Percentiles rank a stretch among this genome's conserved stretches.
These are phyloP conservation scores for Hordeum vulgare DNA, from an alignment of 176 grass and related monocot genomes.

Conservation along the genomic window DNA sequence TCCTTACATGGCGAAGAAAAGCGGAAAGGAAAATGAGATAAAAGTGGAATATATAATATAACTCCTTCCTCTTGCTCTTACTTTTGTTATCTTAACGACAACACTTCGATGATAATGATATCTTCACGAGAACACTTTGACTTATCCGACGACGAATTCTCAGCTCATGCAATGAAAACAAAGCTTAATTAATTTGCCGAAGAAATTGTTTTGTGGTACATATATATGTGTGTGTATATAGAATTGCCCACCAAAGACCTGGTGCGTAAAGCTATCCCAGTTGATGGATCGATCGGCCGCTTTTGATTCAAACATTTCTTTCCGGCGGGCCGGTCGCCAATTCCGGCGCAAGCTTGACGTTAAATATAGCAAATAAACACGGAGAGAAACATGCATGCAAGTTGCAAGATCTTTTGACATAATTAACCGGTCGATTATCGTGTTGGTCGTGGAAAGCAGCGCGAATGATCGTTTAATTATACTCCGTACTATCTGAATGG, in stretches of 20 bases:
- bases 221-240: too few species aligned
- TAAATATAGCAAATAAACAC: too few species aligned
- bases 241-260: too few species aligned
- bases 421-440: not conserved
- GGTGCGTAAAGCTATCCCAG: too few species aligned
- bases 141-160: not conserved
- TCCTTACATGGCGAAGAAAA: too few species aligned
- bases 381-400: too few species aligned
- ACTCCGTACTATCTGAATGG: too few species aligned
- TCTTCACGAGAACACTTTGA: not conserved
- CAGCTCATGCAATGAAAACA: not conserved
- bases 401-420: not conserved
- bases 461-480: too few species aligned
- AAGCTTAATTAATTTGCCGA: not conserved
- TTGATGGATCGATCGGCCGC: not conserved
- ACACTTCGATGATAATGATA: too few species aligned
- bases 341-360: not conserved
- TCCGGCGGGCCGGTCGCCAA: not conserved
- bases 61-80: not conserved
- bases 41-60: too few species aligned
- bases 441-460: not conserved
- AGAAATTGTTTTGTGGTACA: too few species aligned
- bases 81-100: not conserved
- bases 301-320: not conserved
- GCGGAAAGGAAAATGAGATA: too few species aligned